These are phyloP conservation scores for Spathaspora arborariae DNA, from an alignment of 805 yeast genomes.

Conservation along the genomic window DNA sequence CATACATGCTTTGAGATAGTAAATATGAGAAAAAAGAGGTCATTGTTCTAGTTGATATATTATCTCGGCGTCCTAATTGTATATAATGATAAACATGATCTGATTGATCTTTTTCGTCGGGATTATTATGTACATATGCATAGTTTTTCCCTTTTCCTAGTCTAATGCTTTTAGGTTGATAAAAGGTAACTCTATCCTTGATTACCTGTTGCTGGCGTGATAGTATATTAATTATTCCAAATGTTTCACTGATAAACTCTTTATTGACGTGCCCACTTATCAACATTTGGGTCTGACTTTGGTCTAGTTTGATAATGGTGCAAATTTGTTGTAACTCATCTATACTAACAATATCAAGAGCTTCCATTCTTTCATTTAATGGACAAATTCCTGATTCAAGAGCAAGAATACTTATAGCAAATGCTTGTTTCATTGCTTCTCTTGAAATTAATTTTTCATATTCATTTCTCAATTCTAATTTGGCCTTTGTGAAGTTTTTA, in stretches of 20 bases:
- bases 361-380: slow-evolving; percentile 52
- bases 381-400: slow-evolving; percentile 57
- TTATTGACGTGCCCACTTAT: slow-evolving; percentile 47
- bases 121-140: slow-evolving; percentile 21
- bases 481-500: slow-evolving; percentile 39
- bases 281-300: slow-evolving; percentile 38
- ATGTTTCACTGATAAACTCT: slow-evolving; percentile 14
- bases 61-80: slow-evolving; percentile 51
- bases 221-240: slow-evolving; percentile 18
- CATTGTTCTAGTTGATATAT: slow-evolving; percentile 30
- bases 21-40: slow-evolving; percentile 46
- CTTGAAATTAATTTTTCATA: slow-evolving; percentile 42
- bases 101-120: slow-evolving; percentile 46
- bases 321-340: slow-evolving; percentile 29
- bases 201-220: slow-evolving; percentile 19
- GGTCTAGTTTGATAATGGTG: slow-evolving; percentile 17
- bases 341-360: slow-evolving; percentile 47
- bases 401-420: slow-evolving; percentile 47
- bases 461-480: slow-evolving; percentile 44
- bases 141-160: slow-evolving; percentile 16
- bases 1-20: slow-evolving; percentile 42
- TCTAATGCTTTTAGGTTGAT: slow-evolving; percentile 34
- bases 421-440: slow-evolving; percentile 45
- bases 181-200: neutral
- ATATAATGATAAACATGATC: slow-evolving; percentile 50